Conservation (phyloP, 1,284 basidiomycete genomes). For the Trichosporon inkin region DNA sequence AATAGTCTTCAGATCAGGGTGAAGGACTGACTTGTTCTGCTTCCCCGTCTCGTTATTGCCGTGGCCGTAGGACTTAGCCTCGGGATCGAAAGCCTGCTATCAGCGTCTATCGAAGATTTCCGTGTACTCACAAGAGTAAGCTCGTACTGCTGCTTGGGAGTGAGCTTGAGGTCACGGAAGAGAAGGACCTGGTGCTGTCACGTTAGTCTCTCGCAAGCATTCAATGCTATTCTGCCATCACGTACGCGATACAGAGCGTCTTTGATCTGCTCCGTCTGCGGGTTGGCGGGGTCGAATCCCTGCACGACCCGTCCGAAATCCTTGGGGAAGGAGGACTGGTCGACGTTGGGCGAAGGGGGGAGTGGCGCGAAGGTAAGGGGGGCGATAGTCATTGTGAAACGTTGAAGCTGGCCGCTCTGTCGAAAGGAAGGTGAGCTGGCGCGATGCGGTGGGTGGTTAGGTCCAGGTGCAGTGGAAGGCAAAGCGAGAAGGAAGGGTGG, state of each 20-base stretch:
- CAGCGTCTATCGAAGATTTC: not conserved
- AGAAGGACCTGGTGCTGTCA: conserved; percentile 66
- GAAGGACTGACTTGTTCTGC: conserved; percentile 69
- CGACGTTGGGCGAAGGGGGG: conserved; percentile 59
- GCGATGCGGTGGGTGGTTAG: too few species aligned
- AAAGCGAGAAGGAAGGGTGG: too few species aligned
- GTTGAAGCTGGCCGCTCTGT: too few species aligned
- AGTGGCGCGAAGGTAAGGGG: conserved; percentile 51
- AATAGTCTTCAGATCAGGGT: conserved; percentile 81
- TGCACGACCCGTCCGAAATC: conserved; percentile 65
- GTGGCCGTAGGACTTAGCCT: conserved; percentile 69
- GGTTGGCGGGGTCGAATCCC: conserved; percentile 59
- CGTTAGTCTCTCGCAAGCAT: not conserved
- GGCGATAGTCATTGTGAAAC: conserved; percentile 8
- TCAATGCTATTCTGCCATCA: not conserved
- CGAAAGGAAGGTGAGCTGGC: too few species aligned
- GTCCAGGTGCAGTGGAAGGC: too few species aligned
- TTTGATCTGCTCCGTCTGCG: conserved; percentile 59
- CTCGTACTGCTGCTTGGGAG: conserved; percentile 76
- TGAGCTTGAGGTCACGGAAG: conserved; percentile 64
- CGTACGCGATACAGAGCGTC: conserved; percentile 57
- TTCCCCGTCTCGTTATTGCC: conserved; percentile 75
- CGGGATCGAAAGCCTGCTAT: conserved; percentile 64
- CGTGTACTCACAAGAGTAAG: conserved; percentile 63
- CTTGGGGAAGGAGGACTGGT: conserved; percentile 56